A percentile compares a stretch with the other conserved stretches of the same genome.
phyloP scores from a whole-genome alignment of 176 grass and related monocot genomes.

The Tuctoria greenei region DNA sequence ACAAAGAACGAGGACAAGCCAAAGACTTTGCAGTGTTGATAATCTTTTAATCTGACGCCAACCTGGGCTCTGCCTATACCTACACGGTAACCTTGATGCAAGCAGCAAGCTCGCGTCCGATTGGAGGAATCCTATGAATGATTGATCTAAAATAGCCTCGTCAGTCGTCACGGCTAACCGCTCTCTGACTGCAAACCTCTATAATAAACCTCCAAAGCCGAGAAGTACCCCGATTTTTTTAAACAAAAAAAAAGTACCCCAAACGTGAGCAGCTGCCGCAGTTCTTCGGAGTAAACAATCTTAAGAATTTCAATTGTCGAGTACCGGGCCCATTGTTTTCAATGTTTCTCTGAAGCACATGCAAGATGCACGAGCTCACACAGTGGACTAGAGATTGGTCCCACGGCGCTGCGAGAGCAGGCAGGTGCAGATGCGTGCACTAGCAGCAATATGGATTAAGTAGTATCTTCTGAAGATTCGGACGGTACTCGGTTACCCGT shows the following conservation, averaged over 20 bases:
- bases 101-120: background rate
- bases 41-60: background rate
- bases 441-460: background rate
- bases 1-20: background rate
- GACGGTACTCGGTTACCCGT: background rate
- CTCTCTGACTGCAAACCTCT: background rate
- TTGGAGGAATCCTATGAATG: conserved; percentile 29
- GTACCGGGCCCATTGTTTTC: background rate
- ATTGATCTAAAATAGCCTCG: conserved; percentile 5
- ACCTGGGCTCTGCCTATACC: background rate
- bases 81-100: background rate
- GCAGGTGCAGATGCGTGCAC: conserved; percentile 19
- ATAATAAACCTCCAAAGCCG: background rate
- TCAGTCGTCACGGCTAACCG: conserved; percentile 31
- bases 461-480: background rate
- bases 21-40: background rate
- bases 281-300: background rate
- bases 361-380: background rate
- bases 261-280: background rate
- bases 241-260: too few relatives aligned
- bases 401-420: background rate
- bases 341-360: background rate
- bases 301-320: background rate
- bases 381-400: background rate
- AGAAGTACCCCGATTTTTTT: background rate